Percentiles rank a stretch among this genome's conserved stretches.
Conservation (phyloP, 1,284 basidiomycete genomes). For the Leccinum huronense region DNA sequence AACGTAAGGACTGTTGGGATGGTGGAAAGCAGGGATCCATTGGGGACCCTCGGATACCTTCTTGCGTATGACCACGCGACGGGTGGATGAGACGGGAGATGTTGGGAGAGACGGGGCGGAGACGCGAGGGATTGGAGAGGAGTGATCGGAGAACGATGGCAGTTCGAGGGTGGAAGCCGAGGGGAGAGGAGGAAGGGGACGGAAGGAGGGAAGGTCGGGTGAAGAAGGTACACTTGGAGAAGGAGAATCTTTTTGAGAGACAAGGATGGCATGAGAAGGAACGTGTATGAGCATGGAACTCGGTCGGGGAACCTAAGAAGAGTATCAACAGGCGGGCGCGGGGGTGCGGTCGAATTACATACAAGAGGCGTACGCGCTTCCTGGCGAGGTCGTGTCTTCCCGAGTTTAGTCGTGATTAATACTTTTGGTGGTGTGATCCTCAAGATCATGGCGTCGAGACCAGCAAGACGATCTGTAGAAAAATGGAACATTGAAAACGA, state of each 20-base stretch:
- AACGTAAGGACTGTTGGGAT: conserved; percentile 50
- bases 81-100: conserved; percentile 20
- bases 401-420: conserved; percentile 30
- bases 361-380: conserved; percentile 26
- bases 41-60: conserved; percentile 33
- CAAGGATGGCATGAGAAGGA: conserved; percentile 20
- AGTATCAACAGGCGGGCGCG: conserved; percentile 15
- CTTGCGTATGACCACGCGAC: conserved; percentile 15
- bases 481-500: conserved; percentile 34
- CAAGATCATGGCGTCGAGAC: conserved; percentile 40
- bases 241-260: conserved; percentile 9
- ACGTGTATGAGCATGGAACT: conserved; percentile 20
- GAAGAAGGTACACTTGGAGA: conserved; percentile 10
- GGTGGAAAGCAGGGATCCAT: conserved; percentile 39
- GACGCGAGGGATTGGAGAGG: conserved; percentile 15
- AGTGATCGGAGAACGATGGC: conserved; percentile 37
- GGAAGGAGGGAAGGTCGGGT: conserved; percentile 24
- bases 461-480: conserved; percentile 41
- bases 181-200: conserved; percentile 36
- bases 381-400: conserved; percentile 22
- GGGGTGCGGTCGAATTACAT: conserved; percentile 29
- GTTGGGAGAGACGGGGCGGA: conserved; percentile 16
- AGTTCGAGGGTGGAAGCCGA: conserved; percentile 39
- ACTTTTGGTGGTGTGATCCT: conserved; percentile 35
- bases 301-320: conserved; percentile 21